Percentiles rank a stretch among this genome's conserved stretches.
Evolutionary conservation across 2,329 filamentous ascomycete species (phyloP).

Genomic region (Alternaria metachromatica): DNA sequence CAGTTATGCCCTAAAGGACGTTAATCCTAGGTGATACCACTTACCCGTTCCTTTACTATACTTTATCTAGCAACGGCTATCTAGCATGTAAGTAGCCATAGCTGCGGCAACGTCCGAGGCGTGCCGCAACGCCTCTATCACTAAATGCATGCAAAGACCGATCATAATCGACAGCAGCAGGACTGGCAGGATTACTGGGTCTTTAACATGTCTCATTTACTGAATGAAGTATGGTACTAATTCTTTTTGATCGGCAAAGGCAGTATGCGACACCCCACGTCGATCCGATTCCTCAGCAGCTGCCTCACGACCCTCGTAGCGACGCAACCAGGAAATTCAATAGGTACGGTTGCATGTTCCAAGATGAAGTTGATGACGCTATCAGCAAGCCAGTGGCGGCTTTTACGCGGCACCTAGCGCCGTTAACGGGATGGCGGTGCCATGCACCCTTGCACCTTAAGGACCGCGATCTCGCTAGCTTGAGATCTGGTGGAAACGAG

Average conservation of each 20-base stretch:
- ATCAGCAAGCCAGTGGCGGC: background rate
- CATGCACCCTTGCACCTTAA: background rate
- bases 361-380: background rate
- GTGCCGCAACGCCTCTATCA: background rate
- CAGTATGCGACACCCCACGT: background rate
- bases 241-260: slow-evolving; percentile 3
- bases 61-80: background rate
- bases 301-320: background rate
- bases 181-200: background rate
- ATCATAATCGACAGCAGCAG: background rate
- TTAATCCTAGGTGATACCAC: background rate
- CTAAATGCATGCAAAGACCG: background rate
- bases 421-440: background rate
- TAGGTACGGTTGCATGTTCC: background rate
- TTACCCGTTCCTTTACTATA: background rate
- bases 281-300: background rate
- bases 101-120: background rate
- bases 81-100: background rate
- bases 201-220: background rate
- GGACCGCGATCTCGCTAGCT: background rate
- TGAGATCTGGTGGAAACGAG: background rate
- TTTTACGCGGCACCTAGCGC: background rate
- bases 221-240: background rate
- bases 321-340: background rate
- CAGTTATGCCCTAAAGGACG: background rate